Base-by-base conservation (phyloP, 148 eudicot genomes). In the Nepenthes mirabilis region DNA sequence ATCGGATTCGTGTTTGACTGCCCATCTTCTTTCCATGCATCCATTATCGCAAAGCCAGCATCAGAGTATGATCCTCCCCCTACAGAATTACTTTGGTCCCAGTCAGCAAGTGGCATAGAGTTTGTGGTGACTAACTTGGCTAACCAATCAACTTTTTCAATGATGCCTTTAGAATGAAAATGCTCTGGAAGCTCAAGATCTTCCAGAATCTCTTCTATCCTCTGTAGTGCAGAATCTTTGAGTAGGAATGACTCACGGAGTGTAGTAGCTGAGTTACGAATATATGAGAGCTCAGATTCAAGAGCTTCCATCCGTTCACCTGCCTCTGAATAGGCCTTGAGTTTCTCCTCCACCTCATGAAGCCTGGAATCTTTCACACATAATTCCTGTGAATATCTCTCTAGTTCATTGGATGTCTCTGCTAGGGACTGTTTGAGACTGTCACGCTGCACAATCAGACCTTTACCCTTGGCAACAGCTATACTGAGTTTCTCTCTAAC, bases 241-340 rank as follows among this genome's bases (percentile, higher is more conserved):
- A 86, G 75, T 62, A 86, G 78, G 77, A 94, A 94, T 11, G 99
- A 86, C 68, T 94, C 99, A 68, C 99, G 73, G 64, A 94, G 59
- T 59, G 91, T 95, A 62, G 99, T 84, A 43, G 99, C 97, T 45
- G 99, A 94, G 77, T 89, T 89, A 56, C 99, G 91, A 68, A 94
- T 94, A 75, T 94, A 94, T 45, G 99, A 80, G 53, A 94, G 85
- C 77, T 94, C 99, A 59, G 99, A 89, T 77, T 94, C 97, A 65
- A 94, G 71, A 72, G 97, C 97, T 79, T 94, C 99, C 96, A 89
- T 77, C 65, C 99, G 91, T 68, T 93, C 99, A 69, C 95, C 99
- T 5, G 95, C 95, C 77, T 94, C 99, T 14, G 83, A 84, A 77
- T 94, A 89, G 57, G 73, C 65, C 80, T 86, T 86, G n/a, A 89